phyloP scores from a whole-genome alignment of 495 filamentous ascomycete genomes.

The Penicillium paradoxum region DNA sequence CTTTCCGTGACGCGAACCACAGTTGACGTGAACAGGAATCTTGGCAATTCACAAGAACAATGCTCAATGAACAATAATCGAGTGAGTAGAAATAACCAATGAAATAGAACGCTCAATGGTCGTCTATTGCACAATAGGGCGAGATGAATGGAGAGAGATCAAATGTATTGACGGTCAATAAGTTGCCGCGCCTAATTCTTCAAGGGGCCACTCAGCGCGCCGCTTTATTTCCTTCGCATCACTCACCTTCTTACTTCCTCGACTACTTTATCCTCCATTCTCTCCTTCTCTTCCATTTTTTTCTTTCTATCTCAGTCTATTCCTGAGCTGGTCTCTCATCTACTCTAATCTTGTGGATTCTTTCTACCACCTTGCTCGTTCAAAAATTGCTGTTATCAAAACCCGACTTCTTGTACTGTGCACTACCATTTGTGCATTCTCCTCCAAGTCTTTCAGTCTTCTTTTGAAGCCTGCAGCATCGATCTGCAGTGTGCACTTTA shows the following conservation, averaged over 20 bases:
- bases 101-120: not conserved
- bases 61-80: not conserved
- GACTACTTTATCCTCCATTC: too few relatives aligned
- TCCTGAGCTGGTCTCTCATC: conserved; percentile 2
- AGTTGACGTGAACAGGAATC: not conserved
- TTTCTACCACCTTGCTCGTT: not conserved
- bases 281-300: not conserved
- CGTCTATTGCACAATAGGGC: not conserved
- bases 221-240: not conserved
- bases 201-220: not conserved
- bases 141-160: not conserved
- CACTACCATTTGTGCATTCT: not conserved
- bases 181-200: not conserved
- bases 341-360: not conserved
- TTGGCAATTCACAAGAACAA: not conserved
- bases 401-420: not conserved
- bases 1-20: not conserved
- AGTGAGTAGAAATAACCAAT: not conserved
- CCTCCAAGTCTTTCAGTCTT: not conserved
- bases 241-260: not conserved
- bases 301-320: not conserved
- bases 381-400: not conserved
- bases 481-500: not conserved
- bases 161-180: not conserved
- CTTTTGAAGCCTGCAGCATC: not conserved